phyloP scores from a whole-genome alignment of 148 eudicot genomes.

The Persicaria tinctoria region DNA sequence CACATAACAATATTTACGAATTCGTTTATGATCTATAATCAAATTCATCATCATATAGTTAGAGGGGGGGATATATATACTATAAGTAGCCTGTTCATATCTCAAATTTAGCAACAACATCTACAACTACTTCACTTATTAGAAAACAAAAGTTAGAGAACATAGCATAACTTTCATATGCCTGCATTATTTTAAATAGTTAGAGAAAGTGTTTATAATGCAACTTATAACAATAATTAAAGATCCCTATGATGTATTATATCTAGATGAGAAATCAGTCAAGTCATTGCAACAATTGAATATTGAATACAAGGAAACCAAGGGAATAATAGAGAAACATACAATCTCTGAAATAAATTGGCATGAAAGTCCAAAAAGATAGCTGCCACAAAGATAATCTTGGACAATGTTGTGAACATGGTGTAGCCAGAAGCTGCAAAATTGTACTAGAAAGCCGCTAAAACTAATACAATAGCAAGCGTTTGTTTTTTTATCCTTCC shows the following conservation, averaged over 20 bases:
- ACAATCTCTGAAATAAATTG: too few relatives aligned
- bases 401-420: slow-evolving; percentile 51
- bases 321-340: slow-evolving; percentile 15
- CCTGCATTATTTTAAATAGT: not conserved
- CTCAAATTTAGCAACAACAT: not conserved
- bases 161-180: not conserved
- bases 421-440: slow-evolving; percentile 63
- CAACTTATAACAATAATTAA: not conserved
- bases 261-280: not conserved
- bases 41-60: too few relatives aligned
- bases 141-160: not conserved
- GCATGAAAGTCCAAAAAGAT: slow-evolving; percentile 37
- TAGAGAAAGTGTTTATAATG: not conserved
- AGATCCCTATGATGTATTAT: not conserved
- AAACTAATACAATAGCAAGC: slow-evolving; percentile 29
- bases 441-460: slow-evolving; percentile 61
- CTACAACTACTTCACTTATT: not conserved
- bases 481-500: slow-evolving; percentile 63
- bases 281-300: not conserved
- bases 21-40: too few relatives aligned
- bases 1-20: too few relatives aligned
- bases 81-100: not conserved
- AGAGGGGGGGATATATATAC: not conserved
- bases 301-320: not conserved
- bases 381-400: slow-evolving; percentile 40